Evolutionary conservation across 768 basidiomycete species (phyloP).

Genomic region (Cystobasidium ongulense): DNA sequence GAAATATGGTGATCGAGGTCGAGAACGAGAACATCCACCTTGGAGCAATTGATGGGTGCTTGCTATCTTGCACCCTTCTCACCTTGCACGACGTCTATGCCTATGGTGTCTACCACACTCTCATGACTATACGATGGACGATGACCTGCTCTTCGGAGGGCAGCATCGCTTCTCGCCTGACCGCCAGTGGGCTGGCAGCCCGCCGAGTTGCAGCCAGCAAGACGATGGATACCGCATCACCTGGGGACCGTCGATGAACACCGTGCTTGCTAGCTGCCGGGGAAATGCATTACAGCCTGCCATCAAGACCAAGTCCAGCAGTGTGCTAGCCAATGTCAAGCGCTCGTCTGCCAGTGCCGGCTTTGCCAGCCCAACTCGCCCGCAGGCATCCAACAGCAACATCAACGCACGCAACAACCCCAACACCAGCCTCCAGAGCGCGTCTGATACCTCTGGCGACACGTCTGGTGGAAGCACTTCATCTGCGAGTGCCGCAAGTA

Average conservation of each 20-base stretch:
- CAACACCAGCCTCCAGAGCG: neutral
- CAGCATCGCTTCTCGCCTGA: slow-evolving; percentile 2
- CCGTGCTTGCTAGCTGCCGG: neutral
- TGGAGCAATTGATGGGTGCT: neutral
- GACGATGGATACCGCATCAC: slow-evolving; percentile 27
- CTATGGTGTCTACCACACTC: neutral
- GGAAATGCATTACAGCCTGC: neutral
- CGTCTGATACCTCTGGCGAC: neutral
- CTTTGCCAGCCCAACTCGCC: slow-evolving; percentile 15
- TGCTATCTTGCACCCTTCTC: neutral
- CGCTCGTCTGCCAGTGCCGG: slow-evolving; percentile 14
- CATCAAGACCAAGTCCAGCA: neutral
- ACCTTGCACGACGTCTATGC: neutral
- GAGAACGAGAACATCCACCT: neutral
- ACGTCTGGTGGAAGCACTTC: neutral
- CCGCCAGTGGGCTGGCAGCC: slow-evolving; percentile 7
- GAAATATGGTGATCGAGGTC: neutral
- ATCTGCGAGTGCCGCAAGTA: neutral
- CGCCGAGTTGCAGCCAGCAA: slow-evolving; percentile 5
- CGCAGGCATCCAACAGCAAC: neutral
- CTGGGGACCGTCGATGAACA: slow-evolving; percentile 21
- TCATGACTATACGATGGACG: neutral
- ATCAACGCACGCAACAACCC: neutral
- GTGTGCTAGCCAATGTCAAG: slow-evolving; percentile 1
- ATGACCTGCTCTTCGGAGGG: neutral